phyloP scores from a whole-genome alignment of 202 grass and related monocot species.

The Bolboschoenoplectus hybrid region DNA sequence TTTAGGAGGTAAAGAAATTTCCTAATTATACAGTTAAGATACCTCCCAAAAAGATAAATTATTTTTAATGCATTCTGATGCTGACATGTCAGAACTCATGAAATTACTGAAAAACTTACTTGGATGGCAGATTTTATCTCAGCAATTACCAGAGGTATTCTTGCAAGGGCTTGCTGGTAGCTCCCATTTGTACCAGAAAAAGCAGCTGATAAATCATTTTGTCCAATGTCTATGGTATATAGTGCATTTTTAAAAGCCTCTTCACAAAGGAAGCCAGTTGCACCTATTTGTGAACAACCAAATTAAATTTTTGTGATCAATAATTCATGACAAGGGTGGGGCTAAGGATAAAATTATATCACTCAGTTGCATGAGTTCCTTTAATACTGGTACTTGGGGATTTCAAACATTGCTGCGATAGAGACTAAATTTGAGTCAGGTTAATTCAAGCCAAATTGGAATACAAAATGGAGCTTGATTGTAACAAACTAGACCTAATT shows the following conservation, averaged over 20 bases:
- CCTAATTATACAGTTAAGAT: neutral
- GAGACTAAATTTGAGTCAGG: neutral
- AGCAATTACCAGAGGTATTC: conserved; percentile 52
- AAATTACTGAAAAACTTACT: conserved; percentile 43
- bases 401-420: neutral
- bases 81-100: neutral
- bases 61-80: neutral
- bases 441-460: neutral
- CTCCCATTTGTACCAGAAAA: conserved; percentile 45
- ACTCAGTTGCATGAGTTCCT: neutral
- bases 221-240: conserved; percentile 85
- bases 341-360: too few species aligned
- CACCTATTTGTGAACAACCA: conserved; percentile 26
- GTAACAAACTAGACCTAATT: neutral
- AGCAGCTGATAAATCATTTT: conserved; percentile 68
- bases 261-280: conserved; percentile 41
- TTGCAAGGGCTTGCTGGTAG: conserved; percentile 53
- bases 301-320: neutral
- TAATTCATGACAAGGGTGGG: too few species aligned
- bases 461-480: neutral
- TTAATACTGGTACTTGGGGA: neutral
- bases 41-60: neutral
- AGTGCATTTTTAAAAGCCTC: conserved; percentile 57
- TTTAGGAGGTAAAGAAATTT: conserved; percentile 9
- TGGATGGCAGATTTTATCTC: conserved; percentile 72